These are phyloP conservation scores for Ceratobasidium sp. DNA, from an alignment of 1,284 basidiomycete genomes.

Conservation along the genomic window DNA sequence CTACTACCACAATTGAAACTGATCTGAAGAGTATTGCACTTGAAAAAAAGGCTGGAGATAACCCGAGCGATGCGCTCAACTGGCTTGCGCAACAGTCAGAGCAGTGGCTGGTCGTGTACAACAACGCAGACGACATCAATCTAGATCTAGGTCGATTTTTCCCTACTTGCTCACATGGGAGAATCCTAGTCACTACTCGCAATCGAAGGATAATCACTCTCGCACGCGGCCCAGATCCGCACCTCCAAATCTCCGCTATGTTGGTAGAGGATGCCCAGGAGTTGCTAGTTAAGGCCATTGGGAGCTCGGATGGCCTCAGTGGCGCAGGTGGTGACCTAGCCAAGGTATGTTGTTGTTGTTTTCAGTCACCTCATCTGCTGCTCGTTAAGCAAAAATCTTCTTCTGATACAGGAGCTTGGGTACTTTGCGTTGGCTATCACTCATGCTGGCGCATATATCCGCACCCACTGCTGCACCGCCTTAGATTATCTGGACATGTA, in stretches of 20 bases:
- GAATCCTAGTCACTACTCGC: slow-evolving; percentile 33
- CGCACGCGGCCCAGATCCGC: not conserved
- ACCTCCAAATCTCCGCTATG: slow-evolving; percentile 1
- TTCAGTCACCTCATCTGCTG: not conserved
- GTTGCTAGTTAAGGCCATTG: not conserved
- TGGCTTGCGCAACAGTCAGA: slow-evolving; percentile 18
- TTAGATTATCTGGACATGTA: not conserved
- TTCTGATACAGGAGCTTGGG: slow-evolving; percentile 6
- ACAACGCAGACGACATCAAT: slow-evolving; percentile 18
- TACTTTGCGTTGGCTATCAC: slow-evolving; percentile 13
- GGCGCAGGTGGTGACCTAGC: not conserved
- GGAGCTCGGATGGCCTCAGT: not conserved
- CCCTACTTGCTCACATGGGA: slow-evolving; percentile 17
- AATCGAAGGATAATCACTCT: not conserved
- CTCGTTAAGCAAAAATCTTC: too few species aligned
- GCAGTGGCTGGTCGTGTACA: slow-evolving; percentile 8
- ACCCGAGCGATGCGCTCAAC: slow-evolving; percentile 1
- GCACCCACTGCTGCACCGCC: not conserved
- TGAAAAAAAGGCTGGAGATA: not conserved
- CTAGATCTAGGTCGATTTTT: slow-evolving; percentile 3
- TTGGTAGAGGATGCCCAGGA: not conserved
- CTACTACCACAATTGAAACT: not conserved
- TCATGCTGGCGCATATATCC: slow-evolving; percentile 33
- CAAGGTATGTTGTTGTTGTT: not conserved
- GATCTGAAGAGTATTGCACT: not conserved